Conservation (phyloP, 495 filamentous ascomycete genomes). For the Aspergillus heteromorphus region DNA sequence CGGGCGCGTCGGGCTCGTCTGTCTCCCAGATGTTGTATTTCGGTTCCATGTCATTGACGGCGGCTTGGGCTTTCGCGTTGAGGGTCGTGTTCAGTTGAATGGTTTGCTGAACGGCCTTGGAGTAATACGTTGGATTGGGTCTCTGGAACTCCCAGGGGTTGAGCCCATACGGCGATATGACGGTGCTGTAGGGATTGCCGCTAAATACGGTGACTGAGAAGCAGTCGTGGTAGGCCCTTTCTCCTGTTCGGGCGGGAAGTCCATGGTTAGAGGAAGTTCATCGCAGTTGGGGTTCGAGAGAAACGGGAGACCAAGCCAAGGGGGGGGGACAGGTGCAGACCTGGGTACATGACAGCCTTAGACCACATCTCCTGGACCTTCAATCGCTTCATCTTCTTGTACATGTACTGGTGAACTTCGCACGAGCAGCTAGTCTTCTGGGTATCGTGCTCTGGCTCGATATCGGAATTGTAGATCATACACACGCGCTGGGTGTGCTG, state of each 20-base stretch:
- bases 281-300: no score
- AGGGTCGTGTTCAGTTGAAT: conserved; percentile 25
- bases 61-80: conserved; percentile 32
- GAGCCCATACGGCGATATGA: not conserved
- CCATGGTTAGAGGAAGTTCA: not conserved
- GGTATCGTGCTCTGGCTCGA: conserved; percentile 43
- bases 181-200: not conserved
- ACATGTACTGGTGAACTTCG: conserved; percentile 27
- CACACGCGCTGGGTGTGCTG: conserved; percentile 28
- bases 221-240: conserved; percentile 20
- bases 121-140: not conserved
- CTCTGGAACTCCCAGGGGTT: not conserved
- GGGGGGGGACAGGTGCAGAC: no score
- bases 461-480: conserved; percentile 41
- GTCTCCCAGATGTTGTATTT: conserved; percentile 35
- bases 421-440: conserved; percentile 26
- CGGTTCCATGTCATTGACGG: conserved; percentile 34
- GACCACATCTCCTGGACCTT: conserved; percentile 37
- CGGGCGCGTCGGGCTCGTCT: not conserved
- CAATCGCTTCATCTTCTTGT: conserved; percentile 29
- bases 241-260: conserved; percentile 13
- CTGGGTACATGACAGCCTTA: conserved; percentile 45
- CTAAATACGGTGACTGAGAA: not conserved
- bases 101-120: conserved; percentile 19
- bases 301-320: not conserved